Evolutionary conservation across 495 filamentous ascomycete genomes (phyloP), one percentile per base, ranked within the genome.

Genomic region (Lophiostoma macrostomum): DNA sequence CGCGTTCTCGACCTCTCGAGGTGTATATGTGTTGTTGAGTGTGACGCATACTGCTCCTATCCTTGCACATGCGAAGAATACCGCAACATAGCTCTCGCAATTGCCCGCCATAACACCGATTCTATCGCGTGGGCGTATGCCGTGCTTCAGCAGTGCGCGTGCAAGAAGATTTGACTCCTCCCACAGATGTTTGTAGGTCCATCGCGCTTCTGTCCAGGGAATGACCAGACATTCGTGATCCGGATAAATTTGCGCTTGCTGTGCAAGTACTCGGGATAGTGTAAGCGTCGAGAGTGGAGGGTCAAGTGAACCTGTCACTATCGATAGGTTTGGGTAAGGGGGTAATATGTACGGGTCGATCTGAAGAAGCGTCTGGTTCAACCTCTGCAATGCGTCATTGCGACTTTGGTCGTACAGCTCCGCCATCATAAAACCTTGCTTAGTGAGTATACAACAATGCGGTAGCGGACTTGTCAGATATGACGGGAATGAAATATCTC

Each of bases 71-170:
- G 81, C 82, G 51, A 87, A 87, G 70, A 87, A 84, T 14, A 86
- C 72, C 0, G 80, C 74, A 27, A 81, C 80, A 58, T 85, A 87
- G 65, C 83, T 79, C 58, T 84, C 82, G 63, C 82, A 86, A 63
- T 87, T 86, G 3, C 83, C 83, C 1, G 82, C 80, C 80, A 86
- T 84, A 39, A 87, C 78, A 27, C 80, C 84, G 16, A 87, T 71
- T 2, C 83, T 75, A 62, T 86, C 83, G 11, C 83, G 82, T 27
- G 77, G 76, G 20, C 76, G 71, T 13, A 86, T 78, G 0, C 82
- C 82, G 60, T 79, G 72, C 12, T 74, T 74, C 14, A 85, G 61
- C 58, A 86, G 63, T 4, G 79, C 79, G 47, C 73, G 74, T 16
- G 83, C 81, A 34, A 86, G 56, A 29, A 77, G 71, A 22, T 81